A percentile compares a stretch with the other conserved stretches of the same genome.
phyloP scores from a whole-genome alignment of 306 rosid species.

The Albizia julibrissin region DNA sequence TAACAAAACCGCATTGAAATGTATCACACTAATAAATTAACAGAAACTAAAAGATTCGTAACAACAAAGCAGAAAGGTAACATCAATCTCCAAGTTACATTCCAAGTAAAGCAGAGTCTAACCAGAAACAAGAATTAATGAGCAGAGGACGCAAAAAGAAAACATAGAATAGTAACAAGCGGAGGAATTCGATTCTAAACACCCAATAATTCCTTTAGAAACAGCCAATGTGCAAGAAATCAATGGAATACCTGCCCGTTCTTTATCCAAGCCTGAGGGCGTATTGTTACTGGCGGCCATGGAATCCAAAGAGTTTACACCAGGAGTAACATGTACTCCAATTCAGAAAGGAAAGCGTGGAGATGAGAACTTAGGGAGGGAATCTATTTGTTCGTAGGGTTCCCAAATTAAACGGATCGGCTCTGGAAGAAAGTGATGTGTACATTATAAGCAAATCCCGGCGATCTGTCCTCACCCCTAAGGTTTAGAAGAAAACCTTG shows the following conservation, averaged over 20 bases:
- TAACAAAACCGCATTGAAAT: background rate
- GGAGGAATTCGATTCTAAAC: background rate
- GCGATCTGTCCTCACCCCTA: too few relatives aligned
- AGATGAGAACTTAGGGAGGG: background rate
- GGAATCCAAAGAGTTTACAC: conserved; percentile 34
- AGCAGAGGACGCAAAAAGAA: background rate
- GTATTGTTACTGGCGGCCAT: conserved; percentile 64
- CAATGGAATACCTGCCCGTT: conserved; percentile 57
- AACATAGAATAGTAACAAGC: background rate
- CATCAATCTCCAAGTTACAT: background rate
- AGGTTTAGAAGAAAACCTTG: background rate
- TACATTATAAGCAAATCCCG: background rate
- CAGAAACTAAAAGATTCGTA: conserved; percentile 11
- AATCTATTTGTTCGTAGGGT: background rate
- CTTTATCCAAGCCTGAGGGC: conserved; percentile 67
- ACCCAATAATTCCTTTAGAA: background rate
- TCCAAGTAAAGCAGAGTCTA: background rate
- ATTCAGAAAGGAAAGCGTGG: background rate
- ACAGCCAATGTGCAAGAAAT: background rate
- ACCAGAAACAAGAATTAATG: background rate
- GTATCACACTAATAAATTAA: background rate
- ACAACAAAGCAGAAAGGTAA: background rate
- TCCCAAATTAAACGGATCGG: background rate
- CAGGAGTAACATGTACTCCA: background rate
- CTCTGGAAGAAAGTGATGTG: too few relatives aligned